Evolutionary conservation across 169 alveolate genomes (phyloP), one percentile per base, ranked within the genome.

Genomic region (Babesia microti): DNA sequence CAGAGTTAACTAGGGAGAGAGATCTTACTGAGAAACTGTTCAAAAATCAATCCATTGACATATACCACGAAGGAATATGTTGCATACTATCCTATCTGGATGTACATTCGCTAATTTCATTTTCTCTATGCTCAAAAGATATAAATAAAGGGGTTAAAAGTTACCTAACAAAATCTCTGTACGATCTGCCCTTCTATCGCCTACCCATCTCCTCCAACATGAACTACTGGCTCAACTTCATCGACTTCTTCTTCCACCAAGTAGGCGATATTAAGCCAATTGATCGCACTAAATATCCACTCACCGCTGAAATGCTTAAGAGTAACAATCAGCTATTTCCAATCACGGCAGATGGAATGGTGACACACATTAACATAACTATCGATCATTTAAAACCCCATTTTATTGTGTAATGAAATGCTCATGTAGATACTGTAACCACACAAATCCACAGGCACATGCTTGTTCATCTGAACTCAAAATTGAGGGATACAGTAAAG

Each of bases 401-500:
- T 42, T 23, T 45, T 17, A 76, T 76, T 9, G 57, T 61, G n/a
- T n/a, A n/a, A n/a, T n/a, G n/a, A n/a, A n/a, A n/a, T n/a, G n/a
- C n/a, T n/a, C n/a, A n/a, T n/a, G n/a, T n/a, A n/a, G 42, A 4
- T 65, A 66, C 34, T 76, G 85, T 37, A 66, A 66, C 47, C 81
- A 76, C 29, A 26, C 18, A 28, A 66, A 54, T 19, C 85, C 85
- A 7, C 51, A 69, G 59, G 71, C 85, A 9, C 82, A 76, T 40
- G 70, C 85, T 17, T 76, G 82, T 42, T 36, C 59, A 9, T 35
- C 57, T 17, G 27, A 24, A 11, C 63, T 52, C 55, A 60, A 60
- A 36, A 59, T 66, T 18, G 60, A 66, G 22, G 71, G 81, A 28
- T 63, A 47, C 24, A 53, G 12, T 27, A 28, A 57, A 28, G 61